phyloP scores from a whole-genome alignment of 305 asterid genomes.

The Fraxinus latifolia region DNA sequence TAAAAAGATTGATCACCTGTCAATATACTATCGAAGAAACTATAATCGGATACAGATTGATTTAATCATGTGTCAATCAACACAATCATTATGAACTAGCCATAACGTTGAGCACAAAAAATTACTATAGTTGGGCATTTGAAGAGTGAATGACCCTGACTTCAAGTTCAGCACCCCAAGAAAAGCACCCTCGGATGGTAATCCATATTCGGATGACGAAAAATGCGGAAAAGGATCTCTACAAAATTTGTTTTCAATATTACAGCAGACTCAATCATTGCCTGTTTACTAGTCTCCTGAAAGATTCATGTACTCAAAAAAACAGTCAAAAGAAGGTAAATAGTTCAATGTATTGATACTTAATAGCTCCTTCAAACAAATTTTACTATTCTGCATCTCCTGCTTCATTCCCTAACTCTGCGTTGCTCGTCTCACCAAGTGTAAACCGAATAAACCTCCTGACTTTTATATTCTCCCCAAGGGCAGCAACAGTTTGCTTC shows the following conservation, averaged over 20 bases:
- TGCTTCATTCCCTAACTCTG: slow-evolving; percentile 29
- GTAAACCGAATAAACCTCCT: slow-evolving; percentile 83
- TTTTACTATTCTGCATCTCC: slow-evolving; percentile 16
- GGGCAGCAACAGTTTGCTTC: slow-evolving; percentile 81
- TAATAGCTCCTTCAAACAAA: not conserved
- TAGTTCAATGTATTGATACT: not conserved
- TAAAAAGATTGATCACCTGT: not conserved
- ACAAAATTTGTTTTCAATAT: slow-evolving; percentile 12
- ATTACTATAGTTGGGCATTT: not conserved
- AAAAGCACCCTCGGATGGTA: too few species aligned
- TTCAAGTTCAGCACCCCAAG: not conserved
- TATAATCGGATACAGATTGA: not conserved
- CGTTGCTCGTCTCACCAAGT: slow-evolving; percentile 54
- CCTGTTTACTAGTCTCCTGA: not conserved
- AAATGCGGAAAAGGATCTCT: not conserved
- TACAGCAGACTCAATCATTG: not conserved
- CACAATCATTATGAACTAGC: not conserved
- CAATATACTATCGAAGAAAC: not conserved
- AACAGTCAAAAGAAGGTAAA: not conserved
- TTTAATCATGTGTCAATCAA: not conserved
- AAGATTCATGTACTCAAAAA: not conserved
- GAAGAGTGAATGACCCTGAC: not conserved
- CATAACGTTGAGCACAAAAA: not conserved
- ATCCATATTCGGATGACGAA: not conserved
- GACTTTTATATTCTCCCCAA: slow-evolving; percentile 90